A percentile compares a stretch with the other conserved stretches of the same genome.
Conservation (phyloP, 169 alveolate genomes). For the Amoebophrya sp. region DNA sequence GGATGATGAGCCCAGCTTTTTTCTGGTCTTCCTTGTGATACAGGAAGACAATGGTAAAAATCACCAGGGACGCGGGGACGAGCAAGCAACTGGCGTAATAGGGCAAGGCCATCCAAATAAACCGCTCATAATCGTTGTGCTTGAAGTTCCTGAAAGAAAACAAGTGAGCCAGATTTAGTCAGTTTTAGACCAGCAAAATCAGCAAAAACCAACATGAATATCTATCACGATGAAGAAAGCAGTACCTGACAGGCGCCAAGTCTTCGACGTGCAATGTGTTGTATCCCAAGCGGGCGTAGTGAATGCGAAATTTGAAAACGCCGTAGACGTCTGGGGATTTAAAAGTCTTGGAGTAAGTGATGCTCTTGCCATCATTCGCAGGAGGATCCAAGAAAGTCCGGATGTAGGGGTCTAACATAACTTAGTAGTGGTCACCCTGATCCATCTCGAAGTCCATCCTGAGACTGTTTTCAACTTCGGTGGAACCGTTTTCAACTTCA, state of each 20-base stretch:
- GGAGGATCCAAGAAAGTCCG: slow-evolving; percentile 6
- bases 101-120: slow-evolving; percentile 29
- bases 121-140: slow-evolving; percentile 34
- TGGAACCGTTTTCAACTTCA: too few relatives aligned
- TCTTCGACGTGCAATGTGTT: slow-evolving; percentile 30
- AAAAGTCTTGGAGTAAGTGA: slow-evolving; percentile 25
- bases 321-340: slow-evolving; percentile 37
- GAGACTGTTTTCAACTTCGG: too few relatives aligned
- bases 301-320: slow-evolving; percentile 17
- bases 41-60: neutral
- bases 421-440: too few relatives aligned
- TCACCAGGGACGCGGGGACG: neutral
- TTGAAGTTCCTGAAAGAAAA: slow-evolving; percentile 33
- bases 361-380: neutral
- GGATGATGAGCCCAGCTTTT: too few relatives aligned
- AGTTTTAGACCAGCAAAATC: too few relatives aligned
- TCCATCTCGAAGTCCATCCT: too few relatives aligned
- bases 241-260: slow-evolving; percentile 30
- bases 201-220: too few relatives aligned
- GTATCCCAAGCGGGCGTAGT: slow-evolving; percentile 28
- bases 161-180: too few relatives aligned
- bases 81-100: slow-evolving; percentile 18
- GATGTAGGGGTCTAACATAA: slow-evolving; percentile 35
- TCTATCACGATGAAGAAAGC: too few relatives aligned
- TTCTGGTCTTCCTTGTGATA: neutral